These are phyloP conservation scores for sorghum (Sorghum bicolor) DNA, from an alignment of 176 grass and related monocot species.

Conservation along the genomic window DNA sequence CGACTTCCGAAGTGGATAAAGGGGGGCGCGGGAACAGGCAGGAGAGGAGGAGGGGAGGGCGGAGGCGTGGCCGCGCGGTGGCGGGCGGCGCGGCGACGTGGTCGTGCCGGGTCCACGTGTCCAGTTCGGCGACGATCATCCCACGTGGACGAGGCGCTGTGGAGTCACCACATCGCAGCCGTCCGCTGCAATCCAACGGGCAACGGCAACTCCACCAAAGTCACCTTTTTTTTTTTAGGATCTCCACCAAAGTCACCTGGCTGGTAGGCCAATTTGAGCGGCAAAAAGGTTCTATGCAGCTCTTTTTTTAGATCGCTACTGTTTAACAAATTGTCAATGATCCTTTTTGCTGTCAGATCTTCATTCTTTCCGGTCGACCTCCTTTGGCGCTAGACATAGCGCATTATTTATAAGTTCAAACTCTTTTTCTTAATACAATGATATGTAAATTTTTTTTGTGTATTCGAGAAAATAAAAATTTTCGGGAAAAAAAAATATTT, in stretches of 20 bases:
- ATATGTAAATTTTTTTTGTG: no score
- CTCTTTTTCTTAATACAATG: no score
- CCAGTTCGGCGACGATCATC: background rate
- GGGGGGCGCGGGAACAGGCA: background rate
- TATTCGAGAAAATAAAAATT: no score
- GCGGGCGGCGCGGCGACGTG: constrained; percentile 32
- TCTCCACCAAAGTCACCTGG: background rate
- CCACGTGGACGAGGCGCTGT: background rate
- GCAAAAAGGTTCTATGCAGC: background rate
- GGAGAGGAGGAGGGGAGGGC: constrained; percentile 9
- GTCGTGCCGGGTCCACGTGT: constrained; percentile 4
- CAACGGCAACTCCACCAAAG: background rate
- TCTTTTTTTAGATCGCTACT: background rate
- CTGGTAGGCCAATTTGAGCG: no score
- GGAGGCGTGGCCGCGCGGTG: constrained; percentile 36
- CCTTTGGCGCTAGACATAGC: no score
- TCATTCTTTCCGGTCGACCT: no score
- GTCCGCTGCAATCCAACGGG: background rate
- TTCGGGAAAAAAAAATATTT: no score
- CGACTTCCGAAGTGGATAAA: constrained; percentile 35
- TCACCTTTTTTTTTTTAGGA: background rate
- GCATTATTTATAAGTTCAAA: no score
- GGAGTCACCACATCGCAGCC: background rate
- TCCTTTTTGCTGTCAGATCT: no score
- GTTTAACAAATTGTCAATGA: no score